phyloP scores from a whole-genome alignment of 495 filamentous ascomycete species.

The Letharia columbiana region DNA sequence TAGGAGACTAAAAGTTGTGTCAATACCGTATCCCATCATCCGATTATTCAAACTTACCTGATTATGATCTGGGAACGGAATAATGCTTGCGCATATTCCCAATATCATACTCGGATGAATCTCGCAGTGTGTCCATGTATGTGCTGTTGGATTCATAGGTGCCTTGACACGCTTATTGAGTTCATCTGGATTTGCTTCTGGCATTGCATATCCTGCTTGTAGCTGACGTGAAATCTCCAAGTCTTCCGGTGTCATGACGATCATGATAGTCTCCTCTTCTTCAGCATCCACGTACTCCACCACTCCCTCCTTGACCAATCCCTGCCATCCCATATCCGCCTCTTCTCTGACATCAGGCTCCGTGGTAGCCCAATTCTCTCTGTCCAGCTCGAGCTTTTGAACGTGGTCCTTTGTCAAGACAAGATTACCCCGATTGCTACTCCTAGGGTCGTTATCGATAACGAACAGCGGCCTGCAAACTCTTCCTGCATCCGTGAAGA shows the following conservation, averaged over 20 bases:
- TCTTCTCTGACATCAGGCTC: constrained; percentile 49
- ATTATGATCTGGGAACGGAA: constrained; percentile 99
- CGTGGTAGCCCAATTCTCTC: constrained; percentile 49
- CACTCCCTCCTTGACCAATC: constrained; percentile 66
- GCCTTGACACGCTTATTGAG: constrained; percentile 79
- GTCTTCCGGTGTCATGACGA: constrained; percentile 96
- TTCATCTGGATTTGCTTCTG: constrained; percentile 49
- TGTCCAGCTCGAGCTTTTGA: constrained; percentile 57
- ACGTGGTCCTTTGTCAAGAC: constrained; percentile 78
- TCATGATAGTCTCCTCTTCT: constrained; percentile 98
- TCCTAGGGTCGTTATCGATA: constrained; percentile 66
- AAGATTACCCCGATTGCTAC: constrained; percentile 63
- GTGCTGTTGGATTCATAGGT: constrained; percentile 67
- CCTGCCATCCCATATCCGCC: constrained; percentile 76
- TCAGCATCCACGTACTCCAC: constrained; percentile 96
- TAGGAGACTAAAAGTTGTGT: constrained; percentile 54
- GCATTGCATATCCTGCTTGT: constrained; percentile 54
- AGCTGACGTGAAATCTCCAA: constrained; percentile 62
- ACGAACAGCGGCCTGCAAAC: constrained; percentile 90
- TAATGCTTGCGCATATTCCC: constrained; percentile 96
- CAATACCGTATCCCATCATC: constrained; percentile 9
- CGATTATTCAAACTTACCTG: constrained; percentile 42
- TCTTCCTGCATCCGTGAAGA: constrained; percentile 93
- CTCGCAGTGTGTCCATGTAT: constrained; percentile 95
- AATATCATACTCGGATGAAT: constrained; percentile 99